These are phyloP conservation scores for Paraphoma sp. DNA, from an alignment of 2,329 filamentous ascomycete genomes.

Conservation along the genomic window DNA sequence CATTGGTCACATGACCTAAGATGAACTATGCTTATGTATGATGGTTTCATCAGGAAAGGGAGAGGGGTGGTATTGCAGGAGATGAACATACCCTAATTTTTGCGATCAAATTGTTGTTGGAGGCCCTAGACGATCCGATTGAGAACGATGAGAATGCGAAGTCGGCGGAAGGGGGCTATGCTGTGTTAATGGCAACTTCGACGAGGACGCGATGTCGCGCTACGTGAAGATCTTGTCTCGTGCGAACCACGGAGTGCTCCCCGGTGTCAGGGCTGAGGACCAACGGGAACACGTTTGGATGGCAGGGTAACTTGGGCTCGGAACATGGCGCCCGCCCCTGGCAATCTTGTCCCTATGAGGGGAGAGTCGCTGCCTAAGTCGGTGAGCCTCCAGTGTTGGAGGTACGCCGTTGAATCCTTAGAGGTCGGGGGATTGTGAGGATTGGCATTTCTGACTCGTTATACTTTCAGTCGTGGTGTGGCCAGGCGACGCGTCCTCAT, in stretches of 20 bases:
- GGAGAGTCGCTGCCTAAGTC: not conserved
- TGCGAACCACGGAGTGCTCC: constrained; percentile 1
- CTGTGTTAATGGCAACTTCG: not conserved
- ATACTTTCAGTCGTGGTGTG: not conserved
- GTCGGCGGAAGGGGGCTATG: not conserved
- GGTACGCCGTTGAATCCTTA: not conserved
- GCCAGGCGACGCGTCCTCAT: not conserved
- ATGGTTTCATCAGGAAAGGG: constrained; percentile 46
- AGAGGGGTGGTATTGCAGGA: constrained; percentile 4
- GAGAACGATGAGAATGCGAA: not conserved
- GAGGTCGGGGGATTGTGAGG: not conserved
- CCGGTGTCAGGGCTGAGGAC: not conserved
- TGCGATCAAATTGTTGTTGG: not conserved
- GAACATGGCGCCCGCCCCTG: not conserved
- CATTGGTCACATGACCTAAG: constrained; percentile 48
- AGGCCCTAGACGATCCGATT: not conserved
- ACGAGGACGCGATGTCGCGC: not conserved
- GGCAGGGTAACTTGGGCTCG: not conserved
- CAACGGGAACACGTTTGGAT: not conserved
- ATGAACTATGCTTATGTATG: constrained; percentile 53
- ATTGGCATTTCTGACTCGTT: not conserved
- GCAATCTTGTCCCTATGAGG: not conserved
- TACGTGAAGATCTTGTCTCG: not conserved
- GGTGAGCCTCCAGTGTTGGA: not conserved
- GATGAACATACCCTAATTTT: constrained; percentile 30